These are phyloP conservation scores for Gossypium anomalum DNA, from an alignment of 345 rosid species.

Conservation along the genomic window DNA sequence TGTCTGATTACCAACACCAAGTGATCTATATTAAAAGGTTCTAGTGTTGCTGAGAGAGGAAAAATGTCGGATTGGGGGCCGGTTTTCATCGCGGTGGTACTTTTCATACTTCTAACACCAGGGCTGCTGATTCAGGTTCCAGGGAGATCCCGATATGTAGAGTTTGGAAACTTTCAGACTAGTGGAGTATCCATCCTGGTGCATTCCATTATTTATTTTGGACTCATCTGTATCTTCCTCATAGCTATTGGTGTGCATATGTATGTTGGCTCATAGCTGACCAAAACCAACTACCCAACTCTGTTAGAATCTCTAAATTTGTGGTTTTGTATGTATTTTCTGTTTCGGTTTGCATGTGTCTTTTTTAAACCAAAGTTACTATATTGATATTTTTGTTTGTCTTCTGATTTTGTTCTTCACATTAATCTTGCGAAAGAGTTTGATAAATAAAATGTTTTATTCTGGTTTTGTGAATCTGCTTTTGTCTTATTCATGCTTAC, in stretches of 20 bases:
- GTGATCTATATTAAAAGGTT: neutral
- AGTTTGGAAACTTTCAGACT: slow-evolving; percentile 86
- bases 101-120: slow-evolving; percentile 75
- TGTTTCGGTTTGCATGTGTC: neutral
- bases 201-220: slow-evolving; percentile 70
- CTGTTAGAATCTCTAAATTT: neutral
- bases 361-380: neutral
- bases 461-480: neutral
- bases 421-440: neutral
- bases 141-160: slow-evolving; percentile 43
- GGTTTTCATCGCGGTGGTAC: slow-evolving; percentile 76
- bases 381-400: neutral
- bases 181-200: slow-evolving; percentile 80
- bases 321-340: neutral
- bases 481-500: neutral
- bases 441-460: neutral
- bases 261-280: slow-evolving; percentile 45
- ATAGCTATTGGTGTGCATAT: slow-evolving; percentile 76
- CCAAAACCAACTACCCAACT: neutral
- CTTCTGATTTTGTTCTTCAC: neutral
- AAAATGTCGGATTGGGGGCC: slow-evolving; percentile 96
- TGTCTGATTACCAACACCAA: neutral
- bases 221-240: slow-evolving; percentile 79
- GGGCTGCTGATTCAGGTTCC: slow-evolving; percentile 85
- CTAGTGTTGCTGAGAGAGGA: neutral